Evolutionary conservation across 169 alveolate species (phyloP).

Genomic region (Plasmodium gaboni): DNA sequence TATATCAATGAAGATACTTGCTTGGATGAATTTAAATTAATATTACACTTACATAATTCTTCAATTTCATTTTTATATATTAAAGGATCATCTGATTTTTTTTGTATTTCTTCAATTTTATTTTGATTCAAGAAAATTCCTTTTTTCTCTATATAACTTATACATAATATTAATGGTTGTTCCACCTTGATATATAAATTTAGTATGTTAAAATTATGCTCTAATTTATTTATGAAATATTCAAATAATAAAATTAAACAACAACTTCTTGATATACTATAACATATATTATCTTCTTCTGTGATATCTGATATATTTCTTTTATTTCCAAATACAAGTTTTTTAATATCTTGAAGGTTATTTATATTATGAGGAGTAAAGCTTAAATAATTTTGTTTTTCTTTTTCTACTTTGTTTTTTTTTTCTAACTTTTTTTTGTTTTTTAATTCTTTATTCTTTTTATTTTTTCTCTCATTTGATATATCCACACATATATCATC

Average conservation of each 20-base stretch:
- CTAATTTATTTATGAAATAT: conserved; percentile 25
- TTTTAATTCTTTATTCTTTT: neutral
- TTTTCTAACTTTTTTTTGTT: neutral
- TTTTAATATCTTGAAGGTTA: conserved; percentile 30
- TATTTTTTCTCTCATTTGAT: neutral
- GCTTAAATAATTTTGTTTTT: conserved; percentile 12
- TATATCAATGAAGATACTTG: conserved; percentile 68
- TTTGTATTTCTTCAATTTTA: conserved; percentile 67
- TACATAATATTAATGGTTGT: conserved; percentile 63
- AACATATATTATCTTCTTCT: conserved; percentile 67
- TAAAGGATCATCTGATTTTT: conserved; percentile 44
- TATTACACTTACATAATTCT: conserved; percentile 35
- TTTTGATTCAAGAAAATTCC: conserved; percentile 65
- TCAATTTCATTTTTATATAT: conserved; percentile 63
- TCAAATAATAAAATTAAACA: conserved; percentile 41
- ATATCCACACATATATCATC: no score
- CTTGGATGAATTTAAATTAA: conserved; percentile 75
- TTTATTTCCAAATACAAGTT: conserved; percentile 67
- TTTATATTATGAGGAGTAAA: conserved; percentile 20
- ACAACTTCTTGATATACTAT: conserved; percentile 39
- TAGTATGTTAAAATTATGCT: conserved; percentile 21
- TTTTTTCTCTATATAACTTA: conserved; percentile 61
- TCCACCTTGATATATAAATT: conserved; percentile 54
- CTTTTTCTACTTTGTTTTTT: conserved; percentile 1
- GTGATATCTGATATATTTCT: conserved; percentile 61